Percentiles rank a stretch among this genome's conserved stretches.
phyloP scores from a whole-genome alignment of 805 yeast genomes.

The Sugiyamaella chiloensis region DNA sequence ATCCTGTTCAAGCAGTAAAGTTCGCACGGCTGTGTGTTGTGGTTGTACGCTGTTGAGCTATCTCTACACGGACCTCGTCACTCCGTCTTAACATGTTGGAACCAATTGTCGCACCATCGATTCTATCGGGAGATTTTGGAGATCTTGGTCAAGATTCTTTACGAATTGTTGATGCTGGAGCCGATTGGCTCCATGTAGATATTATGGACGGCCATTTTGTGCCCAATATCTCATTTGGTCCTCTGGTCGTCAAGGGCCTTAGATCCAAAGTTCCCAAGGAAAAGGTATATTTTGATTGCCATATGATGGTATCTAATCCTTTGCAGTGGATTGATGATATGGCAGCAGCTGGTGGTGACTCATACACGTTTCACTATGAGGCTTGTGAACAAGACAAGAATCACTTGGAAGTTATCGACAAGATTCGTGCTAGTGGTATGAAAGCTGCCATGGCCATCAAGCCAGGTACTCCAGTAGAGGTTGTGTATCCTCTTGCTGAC shows the following conservation, averaged over 20 bases:
- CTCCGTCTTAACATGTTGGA: constrained; percentile 20
- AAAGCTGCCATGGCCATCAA: constrained; percentile 92
- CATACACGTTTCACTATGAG: constrained; percentile 94
- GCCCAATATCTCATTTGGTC: constrained; percentile 93
- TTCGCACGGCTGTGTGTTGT: too few relatives aligned
- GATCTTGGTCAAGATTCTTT: constrained; percentile 85
- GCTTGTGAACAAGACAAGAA: constrained; percentile 59
- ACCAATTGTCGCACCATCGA: constrained; percentile 78
- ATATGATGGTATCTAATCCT: constrained; percentile 94
- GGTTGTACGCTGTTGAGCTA: too few relatives aligned
- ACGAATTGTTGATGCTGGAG: constrained; percentile 70
- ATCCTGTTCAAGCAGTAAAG: too few relatives aligned
- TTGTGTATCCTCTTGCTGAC: constrained; percentile 68
- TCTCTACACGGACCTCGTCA: neutral
- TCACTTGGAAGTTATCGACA: constrained; percentile 67
- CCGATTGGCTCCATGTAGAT: constrained; percentile 97
- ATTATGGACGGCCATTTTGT: constrained; percentile 99
- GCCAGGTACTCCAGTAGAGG: constrained; percentile 89
- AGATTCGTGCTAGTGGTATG: constrained; percentile 78
- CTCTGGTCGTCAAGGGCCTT: constrained; percentile 77
- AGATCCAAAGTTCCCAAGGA: constrained; percentile 74
- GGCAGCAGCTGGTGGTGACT: constrained; percentile 93
- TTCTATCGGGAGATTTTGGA: constrained; percentile 89
- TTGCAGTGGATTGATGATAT: constrained; percentile 92
- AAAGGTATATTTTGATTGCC: constrained; percentile 80